These are phyloP conservation scores for Phytophthora rubi DNA, from an alignment of 352 stramenopile genomes.

Conservation along the genomic window DNA sequence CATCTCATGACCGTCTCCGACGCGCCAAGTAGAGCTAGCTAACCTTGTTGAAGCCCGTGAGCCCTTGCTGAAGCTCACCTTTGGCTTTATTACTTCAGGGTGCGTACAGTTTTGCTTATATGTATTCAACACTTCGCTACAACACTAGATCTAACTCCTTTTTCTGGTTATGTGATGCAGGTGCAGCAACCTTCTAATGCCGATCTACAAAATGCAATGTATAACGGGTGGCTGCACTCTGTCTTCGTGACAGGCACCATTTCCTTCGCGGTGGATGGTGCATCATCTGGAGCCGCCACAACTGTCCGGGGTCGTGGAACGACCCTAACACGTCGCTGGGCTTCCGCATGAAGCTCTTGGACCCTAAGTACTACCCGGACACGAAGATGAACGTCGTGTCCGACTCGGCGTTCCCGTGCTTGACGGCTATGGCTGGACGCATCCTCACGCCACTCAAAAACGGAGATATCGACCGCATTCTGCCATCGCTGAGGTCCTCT, in stretches of 20 bases:
- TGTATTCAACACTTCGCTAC: neutral
- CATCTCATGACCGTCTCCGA: neutral
- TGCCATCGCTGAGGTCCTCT: neutral
- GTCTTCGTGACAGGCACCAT: neutral
- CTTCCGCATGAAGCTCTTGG: neutral
- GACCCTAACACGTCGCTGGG: neutral
- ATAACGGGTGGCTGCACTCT: neutral
- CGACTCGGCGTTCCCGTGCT: neutral
- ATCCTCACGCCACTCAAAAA: neutral
- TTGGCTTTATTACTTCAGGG: neutral
- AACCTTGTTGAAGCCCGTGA: neutral
- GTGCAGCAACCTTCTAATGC: neutral
- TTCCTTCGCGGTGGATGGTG: neutral
- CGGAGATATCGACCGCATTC: constrained; percentile 1
- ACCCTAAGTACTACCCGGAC: neutral
- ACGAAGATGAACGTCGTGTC: neutral
- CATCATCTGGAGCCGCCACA: neutral
- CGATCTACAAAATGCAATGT: neutral
- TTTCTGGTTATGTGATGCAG: neutral
- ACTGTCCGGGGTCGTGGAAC: neutral
- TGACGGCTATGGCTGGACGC: neutral
- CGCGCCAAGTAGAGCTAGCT: neutral
- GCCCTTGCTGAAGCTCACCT: neutral
- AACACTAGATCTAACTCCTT: neutral
- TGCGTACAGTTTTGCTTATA: neutral